A percentile compares a stretch with the other conserved stretches of the same genome.
Conservation (phyloP, 1,284 basidiomycete species). For the Ganoderma multipileum region DNA sequence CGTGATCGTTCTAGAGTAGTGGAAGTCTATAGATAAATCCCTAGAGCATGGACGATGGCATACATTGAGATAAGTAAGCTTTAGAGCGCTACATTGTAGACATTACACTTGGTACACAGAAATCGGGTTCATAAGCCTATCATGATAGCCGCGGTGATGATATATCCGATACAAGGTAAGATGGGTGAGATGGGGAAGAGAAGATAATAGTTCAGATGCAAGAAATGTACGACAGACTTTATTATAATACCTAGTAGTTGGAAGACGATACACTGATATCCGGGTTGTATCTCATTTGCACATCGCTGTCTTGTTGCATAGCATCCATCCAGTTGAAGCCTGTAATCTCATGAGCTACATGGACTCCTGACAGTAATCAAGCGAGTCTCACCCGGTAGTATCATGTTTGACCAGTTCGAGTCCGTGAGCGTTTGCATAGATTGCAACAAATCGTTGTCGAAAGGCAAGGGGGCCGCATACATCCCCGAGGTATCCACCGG, state of each 20-base stretch:
- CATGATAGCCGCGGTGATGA: conserved; percentile 13
- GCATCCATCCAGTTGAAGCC: conserved; percentile 41
- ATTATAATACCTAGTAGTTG: neutral
- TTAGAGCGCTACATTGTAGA: conserved; percentile 16
- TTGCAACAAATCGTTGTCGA: conserved; percentile 65
- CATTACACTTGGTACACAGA: conserved; percentile 24
- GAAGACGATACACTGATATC: conserved; percentile 4
- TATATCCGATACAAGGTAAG: conserved; percentile 13
- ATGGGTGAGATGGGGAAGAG: neutral
- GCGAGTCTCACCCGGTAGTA: conserved; percentile 53
- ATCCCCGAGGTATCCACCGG: conserved; percentile 47
- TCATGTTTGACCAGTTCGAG: conserved; percentile 58
- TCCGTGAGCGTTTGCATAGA: conserved; percentile 65
- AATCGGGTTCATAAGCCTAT: conserved; percentile 10
- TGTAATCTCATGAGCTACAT: conserved; percentile 10
- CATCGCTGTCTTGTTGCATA: conserved; percentile 29
- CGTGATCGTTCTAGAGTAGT: neutral
- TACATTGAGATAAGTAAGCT: conserved; percentile 3
- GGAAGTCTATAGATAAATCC: neutral
- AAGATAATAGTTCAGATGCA: neutral
- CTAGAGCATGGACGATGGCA: neutral
- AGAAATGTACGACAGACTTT: neutral
- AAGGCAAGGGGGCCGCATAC: conserved; percentile 60
- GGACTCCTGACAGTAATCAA: neutral
- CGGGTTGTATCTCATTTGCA: conserved; percentile 21